phyloP scores from a whole-genome alignment of 495 filamentous ascomycete genomes.

The Cercophora sp. region DNA sequence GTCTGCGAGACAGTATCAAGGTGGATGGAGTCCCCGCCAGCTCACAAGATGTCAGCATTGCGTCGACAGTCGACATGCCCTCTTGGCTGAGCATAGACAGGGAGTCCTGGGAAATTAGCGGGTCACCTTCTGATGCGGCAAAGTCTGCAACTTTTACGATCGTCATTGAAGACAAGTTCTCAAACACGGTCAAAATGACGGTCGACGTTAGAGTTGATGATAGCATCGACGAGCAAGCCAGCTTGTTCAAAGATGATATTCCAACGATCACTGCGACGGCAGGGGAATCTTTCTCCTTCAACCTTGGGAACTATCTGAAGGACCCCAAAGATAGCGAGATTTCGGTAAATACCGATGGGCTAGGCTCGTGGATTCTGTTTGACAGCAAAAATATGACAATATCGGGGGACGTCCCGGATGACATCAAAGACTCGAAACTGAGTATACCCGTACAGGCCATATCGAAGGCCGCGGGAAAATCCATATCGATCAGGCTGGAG shows the following conservation, averaged over 20 bases:
- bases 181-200: slow-evolving; percentile 60
- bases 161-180: slow-evolving; percentile 58
- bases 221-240: slow-evolving; percentile 7
- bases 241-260: slow-evolving; percentile 37
- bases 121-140: slow-evolving; percentile 55
- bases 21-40: slow-evolving; percentile 57
- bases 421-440: slow-evolving; percentile 29
- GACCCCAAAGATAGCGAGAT: slow-evolving; percentile 51
- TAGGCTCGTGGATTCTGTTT: slow-evolving; percentile 65
- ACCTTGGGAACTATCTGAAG: slow-evolving; percentile 54
- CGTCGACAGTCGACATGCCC: slow-evolving; percentile 51
- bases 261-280: slow-evolving; percentile 50
- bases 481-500: slow-evolving; percentile 46
- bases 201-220: slow-evolving; percentile 51
- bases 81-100: slow-evolving; percentile 68
- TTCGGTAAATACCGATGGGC: slow-evolving; percentile 46
- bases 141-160: slow-evolving; percentile 63
- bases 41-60: slow-evolving; percentile 42
- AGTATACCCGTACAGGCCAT: slow-evolving; percentile 49
- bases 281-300: slow-evolving; percentile 62
- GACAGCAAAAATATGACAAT: slow-evolving; percentile 53
- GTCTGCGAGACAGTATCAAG: slow-evolving; percentile 50
- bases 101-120: slow-evolving; percentile 57
- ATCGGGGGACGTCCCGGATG: slow-evolving; percentile 58
- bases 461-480: slow-evolving; percentile 36